These are phyloP conservation scores for Globisporangium rhizosaccharum DNA, from an alignment of 352 stramenopile species.

Conservation along the genomic window DNA sequence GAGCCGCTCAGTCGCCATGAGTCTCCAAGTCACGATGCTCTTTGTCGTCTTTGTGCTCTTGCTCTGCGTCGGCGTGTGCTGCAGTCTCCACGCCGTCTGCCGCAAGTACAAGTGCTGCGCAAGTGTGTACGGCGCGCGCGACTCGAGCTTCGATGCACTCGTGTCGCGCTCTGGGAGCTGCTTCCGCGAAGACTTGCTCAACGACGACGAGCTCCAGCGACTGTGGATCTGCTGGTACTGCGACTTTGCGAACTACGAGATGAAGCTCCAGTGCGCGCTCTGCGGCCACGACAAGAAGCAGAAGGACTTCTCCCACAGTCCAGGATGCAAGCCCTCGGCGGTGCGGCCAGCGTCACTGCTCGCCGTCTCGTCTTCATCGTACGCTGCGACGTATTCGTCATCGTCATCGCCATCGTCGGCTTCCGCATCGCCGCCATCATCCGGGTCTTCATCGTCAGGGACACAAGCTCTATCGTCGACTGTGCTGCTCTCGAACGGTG, in stretches of 20 bases:
- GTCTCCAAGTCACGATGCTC: constrained; percentile 24
- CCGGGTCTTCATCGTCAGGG: not conserved
- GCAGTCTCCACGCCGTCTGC: constrained; percentile 30
- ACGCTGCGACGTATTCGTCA: constrained; percentile 10
- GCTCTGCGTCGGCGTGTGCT: constrained; percentile 23
- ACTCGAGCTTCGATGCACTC: constrained; percentile 22
- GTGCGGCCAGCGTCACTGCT: constrained; percentile 27
- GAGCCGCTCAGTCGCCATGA: constrained; percentile 6
- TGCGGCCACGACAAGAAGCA: constrained; percentile 38
- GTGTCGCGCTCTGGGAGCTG: constrained; percentile 19
- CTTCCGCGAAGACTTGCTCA: constrained; percentile 46
- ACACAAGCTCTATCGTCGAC: not conserved
- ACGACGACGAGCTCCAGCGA: constrained; percentile 40
- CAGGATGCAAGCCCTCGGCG: constrained; percentile 20
- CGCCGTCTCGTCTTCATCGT: constrained; percentile 16
- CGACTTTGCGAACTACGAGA: constrained; percentile 58
- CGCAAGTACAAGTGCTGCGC: constrained; percentile 21
- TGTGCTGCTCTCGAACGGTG: not conserved
- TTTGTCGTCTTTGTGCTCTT: constrained; percentile 33
- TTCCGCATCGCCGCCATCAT: constrained; percentile 13
- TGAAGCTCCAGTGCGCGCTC: constrained; percentile 42
- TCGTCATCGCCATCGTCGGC: constrained; percentile 7
- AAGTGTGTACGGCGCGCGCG: constrained; percentile 1
- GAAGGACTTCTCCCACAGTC: constrained; percentile 17
- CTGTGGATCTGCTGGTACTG: constrained; percentile 53